Base-by-base conservation (phyloP, 306 rosid genomes). In the Echinosophora koreensis region DNA sequence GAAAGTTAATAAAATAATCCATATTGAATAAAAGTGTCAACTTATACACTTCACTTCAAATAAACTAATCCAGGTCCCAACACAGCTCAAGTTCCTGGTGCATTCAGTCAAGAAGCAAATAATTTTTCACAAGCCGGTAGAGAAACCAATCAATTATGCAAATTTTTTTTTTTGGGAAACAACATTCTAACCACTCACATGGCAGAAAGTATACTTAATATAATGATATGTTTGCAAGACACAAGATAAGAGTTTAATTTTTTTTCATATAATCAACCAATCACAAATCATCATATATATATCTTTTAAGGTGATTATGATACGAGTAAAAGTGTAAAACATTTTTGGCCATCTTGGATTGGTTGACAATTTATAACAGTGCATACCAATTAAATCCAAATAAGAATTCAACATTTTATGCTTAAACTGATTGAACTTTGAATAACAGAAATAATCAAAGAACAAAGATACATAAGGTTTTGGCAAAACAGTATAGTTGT, bases 1-100 rank as follows among this genome's bases (percentile, higher is more conserved):
- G 14, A 71, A 30, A 67, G 71, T 77, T 28, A 37, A 13, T 28
- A 65, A 73, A 57, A 59, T 77, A 44, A 62, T 58, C 50, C 65
- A 54, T 50, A 32, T 27, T 66, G 66, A 71, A 55, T 8, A 61
- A 8, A 61, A 50, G 22, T 39, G 50, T 50, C 50, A 76, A 74
- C 41, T 73, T 37, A 8, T 15, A 37, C 44, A 59, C 71, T 41
- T 34, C 2, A 46, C 39, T 22, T 58, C 35, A 52, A 52, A 16
- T 41, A 80, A 28, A 42, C 68, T 63, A 62, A 16, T 51, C 58
- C 18, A 37, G 18, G 44, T 50, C 16, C 30, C 58, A n/a, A 68
- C 11, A 34, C 27, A 67, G 46, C n/a, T 66, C 69, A 67, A 57
- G 14, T 32, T 67, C 30, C 14, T 1, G 6, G 56, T 69, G 71